Conservation (phyloP, 306 rosid species). For the Lathyrus aphaca region DNA sequence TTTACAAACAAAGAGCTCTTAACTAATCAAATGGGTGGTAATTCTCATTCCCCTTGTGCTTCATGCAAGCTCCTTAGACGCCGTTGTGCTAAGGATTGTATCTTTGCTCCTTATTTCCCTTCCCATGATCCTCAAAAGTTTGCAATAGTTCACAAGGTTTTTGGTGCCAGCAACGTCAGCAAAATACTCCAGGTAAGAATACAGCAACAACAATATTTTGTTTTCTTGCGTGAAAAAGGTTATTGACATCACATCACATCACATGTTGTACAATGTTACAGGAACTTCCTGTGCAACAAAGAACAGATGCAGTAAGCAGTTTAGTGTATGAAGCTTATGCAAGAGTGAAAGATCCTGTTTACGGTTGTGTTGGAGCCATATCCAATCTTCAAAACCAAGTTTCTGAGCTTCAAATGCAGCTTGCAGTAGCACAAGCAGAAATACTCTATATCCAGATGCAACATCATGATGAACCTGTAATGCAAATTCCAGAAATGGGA, state of each 20-base stretch:
- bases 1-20: not conserved
- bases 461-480: slow-evolving; percentile 52
- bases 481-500: slow-evolving; percentile 37
- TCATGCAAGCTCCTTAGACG: slow-evolving; percentile 95
- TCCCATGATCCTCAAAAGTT: slow-evolving; percentile 89
- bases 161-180: slow-evolving; percentile 96
- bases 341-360: slow-evolving; percentile 85
- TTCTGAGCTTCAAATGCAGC: slow-evolving; percentile 90
- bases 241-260: not conserved
- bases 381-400: slow-evolving; percentile 81
- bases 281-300: slow-evolving; percentile 73
- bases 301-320: slow-evolving; percentile 94
- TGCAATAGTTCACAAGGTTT: slow-evolving; percentile 88
- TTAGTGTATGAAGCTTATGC: slow-evolving; percentile 90
- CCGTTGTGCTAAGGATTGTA: slow-evolving; percentile 80
- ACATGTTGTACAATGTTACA: slow-evolving; percentile 29
- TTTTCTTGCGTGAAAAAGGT: not conserved
- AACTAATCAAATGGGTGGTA: slow-evolving; percentile 49
- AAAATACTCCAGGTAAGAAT: slow-evolving; percentile 82
- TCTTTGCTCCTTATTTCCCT: slow-evolving; percentile 88
- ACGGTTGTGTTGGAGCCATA: slow-evolving; percentile 91
- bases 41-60: slow-evolving; percentile 79
- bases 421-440: slow-evolving; percentile 91
- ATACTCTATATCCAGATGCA: slow-evolving; percentile 87
- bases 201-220: too few relatives aligned